A percentile compares a stretch with the other conserved stretches of the same genome.
phyloP scores from a whole-genome alignment of 257 asterid species.

The Handroanthus guayacan region DNA sequence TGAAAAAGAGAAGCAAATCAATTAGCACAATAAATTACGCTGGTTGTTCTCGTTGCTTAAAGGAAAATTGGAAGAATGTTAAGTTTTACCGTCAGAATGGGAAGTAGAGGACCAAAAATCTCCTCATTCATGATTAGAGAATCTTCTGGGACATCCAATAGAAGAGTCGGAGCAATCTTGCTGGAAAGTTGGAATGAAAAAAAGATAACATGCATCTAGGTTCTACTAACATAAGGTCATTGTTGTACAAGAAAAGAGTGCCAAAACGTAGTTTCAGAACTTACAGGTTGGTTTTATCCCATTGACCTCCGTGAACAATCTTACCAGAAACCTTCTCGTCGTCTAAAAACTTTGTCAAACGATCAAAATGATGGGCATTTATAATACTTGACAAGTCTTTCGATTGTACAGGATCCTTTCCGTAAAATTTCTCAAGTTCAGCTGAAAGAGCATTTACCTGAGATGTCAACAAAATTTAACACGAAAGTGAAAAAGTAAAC shows the following conservation, averaged over 20 bases:
- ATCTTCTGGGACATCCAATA: conserved; percentile 77
- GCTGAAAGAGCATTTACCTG: conserved; percentile 62
- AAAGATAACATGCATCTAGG: background rate
- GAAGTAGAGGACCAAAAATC: conserved; percentile 94
- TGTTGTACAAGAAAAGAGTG: conserved; percentile 2
- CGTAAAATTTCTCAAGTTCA: conserved; percentile 74
- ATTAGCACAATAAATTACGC: background rate
- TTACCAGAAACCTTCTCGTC: conserved; percentile 64
- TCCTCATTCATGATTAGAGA: conserved; percentile 83
- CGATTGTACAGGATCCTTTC: conserved; percentile 72
- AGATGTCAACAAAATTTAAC: conserved; percentile 19
- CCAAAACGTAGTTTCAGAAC: conserved; percentile 38
- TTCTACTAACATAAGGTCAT: background rate
- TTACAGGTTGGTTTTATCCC: conserved; percentile 71
- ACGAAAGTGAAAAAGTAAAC: background rate
- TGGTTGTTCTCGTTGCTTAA: background rate
- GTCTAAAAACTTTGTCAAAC: conserved; percentile 62
- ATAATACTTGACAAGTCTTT: conserved; percentile 76
- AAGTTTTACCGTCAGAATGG: conserved; percentile 71
- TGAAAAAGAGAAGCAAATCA: conserved; percentile 1
- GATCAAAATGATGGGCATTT: conserved; percentile 70
- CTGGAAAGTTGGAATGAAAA: conserved; percentile 45
- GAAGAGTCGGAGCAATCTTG: conserved; percentile 78
- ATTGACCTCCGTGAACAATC: conserved; percentile 84
- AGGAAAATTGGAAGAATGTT: background rate